Evolutionary conservation across 2,329 filamentous ascomycete species (phyloP).

Genomic region (Aspergillus costaricaensis): DNA sequence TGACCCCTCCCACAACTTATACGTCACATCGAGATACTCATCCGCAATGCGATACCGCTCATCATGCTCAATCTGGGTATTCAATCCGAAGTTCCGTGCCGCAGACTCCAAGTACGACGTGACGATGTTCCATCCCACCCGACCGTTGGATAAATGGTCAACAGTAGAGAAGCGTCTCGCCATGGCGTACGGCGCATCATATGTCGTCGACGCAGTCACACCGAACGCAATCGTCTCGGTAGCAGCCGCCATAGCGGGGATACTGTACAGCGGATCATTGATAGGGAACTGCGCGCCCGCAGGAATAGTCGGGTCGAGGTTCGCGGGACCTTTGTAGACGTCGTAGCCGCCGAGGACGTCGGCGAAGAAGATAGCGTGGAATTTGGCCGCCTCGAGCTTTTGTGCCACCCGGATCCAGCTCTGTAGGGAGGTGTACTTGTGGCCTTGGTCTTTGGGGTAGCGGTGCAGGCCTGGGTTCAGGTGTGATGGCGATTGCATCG

Average conservation of each 20-base stretch:
- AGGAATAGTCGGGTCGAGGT: slow-evolving; percentile 41
- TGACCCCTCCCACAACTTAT: slow-evolving; percentile 56
- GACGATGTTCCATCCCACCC: slow-evolving; percentile 57
- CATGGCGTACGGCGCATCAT: slow-evolving; percentile 57
- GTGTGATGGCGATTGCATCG: slow-evolving; percentile 51
- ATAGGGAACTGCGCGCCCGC: slow-evolving; percentile 48
- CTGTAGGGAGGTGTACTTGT: slow-evolving; percentile 45
- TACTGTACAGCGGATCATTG: slow-evolving; percentile 44
- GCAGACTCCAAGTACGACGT: slow-evolving; percentile 52
- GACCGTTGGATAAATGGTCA: slow-evolving; percentile 54
- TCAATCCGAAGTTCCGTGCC: slow-evolving; percentile 50
- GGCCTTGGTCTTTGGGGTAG: slow-evolving; percentile 38
- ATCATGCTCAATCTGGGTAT: slow-evolving; percentile 52
- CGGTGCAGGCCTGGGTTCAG: slow-evolving; percentile 47
- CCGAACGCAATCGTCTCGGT: slow-evolving; percentile 53
- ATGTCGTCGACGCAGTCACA: slow-evolving; percentile 57
- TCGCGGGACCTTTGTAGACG: slow-evolving; percentile 47
- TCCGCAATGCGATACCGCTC: slow-evolving; percentile 52
- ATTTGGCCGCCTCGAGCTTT: slow-evolving; percentile 51
- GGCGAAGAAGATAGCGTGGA: slow-evolving; percentile 55
- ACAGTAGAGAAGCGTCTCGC: slow-evolving; percentile 57
- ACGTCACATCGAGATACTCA: slow-evolving; percentile 50
- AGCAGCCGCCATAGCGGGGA: slow-evolving; percentile 51
- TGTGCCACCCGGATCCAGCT: slow-evolving; percentile 53
- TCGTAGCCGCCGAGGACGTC: slow-evolving; percentile 53